Base-by-base conservation (phyloP, 108 stramenopile genomes). In the Cyclotella sp. region DNA sequence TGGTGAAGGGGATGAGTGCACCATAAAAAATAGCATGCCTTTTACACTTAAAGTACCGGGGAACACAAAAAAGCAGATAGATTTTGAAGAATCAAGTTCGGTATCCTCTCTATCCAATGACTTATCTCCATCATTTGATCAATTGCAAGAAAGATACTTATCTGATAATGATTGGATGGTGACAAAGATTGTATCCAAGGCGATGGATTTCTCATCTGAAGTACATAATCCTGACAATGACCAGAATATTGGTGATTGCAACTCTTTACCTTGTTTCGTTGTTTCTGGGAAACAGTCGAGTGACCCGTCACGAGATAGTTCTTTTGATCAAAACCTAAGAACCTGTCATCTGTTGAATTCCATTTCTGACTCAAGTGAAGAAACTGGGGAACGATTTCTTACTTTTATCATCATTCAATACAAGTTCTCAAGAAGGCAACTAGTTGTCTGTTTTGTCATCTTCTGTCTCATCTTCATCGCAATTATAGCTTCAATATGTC, bases 111-210 rank as follows among this genome's bases (percentile, higher is more conserved):
- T 59, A 29, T 30, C 58, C 7, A 16, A 59, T 15, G 58, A 59
- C 3, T 29, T 29, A 6, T 59, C 27, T 29, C 58, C 58, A 9
- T 59, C 58, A 59, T 59, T 59, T 59, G 27, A 29, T 59, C 28
- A 59, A 29, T 15, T 59, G 27, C 58, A 59, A 26, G 30, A 59
- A 29, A 7, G 58, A 29, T 59, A 59, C 28, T n/a, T n/a, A n/a
- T n/a, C 9, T 59, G 28, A 29, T 27, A 8, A 29, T 9, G 27
- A 59, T 30, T 8, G 7, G 58, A 59, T 13, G 44, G 13, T 9
- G 11, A 45, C 44, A 45, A 12, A 13, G 13, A 9, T 9, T 45
- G 44, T 45, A 12, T 11, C 9, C 10, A 26, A 29, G 3, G 9
- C 27, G 8, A 59, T 9, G 7, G 30, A 19, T 8, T 30, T 10